Conservation (phyloP, 2,329 filamentous ascomycete species). For the Fusarium sp. region DNA sequence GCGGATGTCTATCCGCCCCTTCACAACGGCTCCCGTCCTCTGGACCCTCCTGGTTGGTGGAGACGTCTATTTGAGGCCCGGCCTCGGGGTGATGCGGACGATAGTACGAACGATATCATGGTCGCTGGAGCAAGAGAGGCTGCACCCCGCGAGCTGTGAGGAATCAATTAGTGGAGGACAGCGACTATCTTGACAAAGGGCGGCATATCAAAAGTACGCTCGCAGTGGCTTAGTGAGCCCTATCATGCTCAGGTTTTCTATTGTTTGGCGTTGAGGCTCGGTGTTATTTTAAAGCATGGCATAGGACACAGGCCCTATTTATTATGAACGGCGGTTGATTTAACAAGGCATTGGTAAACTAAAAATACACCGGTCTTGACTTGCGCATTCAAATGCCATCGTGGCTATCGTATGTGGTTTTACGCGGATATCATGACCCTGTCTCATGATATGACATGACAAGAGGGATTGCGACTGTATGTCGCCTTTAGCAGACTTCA, state of each 20-base stretch:
- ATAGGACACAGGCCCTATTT: slow-evolving; percentile 14
- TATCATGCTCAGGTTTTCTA: slow-evolving; percentile 6
- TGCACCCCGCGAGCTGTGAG: slow-evolving; percentile 45
- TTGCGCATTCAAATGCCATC: neutral
- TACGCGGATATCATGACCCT: slow-evolving; percentile 15
- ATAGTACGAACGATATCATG: slow-evolving; percentile 73
- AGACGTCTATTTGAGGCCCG: slow-evolving; percentile 83
- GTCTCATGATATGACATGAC: slow-evolving; percentile 23
- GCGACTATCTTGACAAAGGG: neutral
- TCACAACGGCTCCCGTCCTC: slow-evolving; percentile 85
- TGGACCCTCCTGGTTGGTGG: slow-evolving; percentile 95
- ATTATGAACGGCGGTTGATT: slow-evolving; percentile 12
- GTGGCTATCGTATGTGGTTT: neutral
- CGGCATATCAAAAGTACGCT: neutral
- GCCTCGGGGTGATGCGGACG: slow-evolving; percentile 63
- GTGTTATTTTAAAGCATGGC: slow-evolving; percentile 37
- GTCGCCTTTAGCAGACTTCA: neutral
- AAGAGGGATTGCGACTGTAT: neutral
- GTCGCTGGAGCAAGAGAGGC: slow-evolving; percentile 65
- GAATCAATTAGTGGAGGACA: neutral
- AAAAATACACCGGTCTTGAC: slow-evolving; percentile 5
- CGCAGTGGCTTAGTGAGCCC: neutral
- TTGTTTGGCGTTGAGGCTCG: slow-evolving; percentile 33
- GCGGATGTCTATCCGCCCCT: slow-evolving; percentile 95
- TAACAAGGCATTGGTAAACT: slow-evolving; percentile 33